Base-by-base conservation (phyloP, 1,139 yeast species). In the Yamadazyma jaroonii region DNA sequence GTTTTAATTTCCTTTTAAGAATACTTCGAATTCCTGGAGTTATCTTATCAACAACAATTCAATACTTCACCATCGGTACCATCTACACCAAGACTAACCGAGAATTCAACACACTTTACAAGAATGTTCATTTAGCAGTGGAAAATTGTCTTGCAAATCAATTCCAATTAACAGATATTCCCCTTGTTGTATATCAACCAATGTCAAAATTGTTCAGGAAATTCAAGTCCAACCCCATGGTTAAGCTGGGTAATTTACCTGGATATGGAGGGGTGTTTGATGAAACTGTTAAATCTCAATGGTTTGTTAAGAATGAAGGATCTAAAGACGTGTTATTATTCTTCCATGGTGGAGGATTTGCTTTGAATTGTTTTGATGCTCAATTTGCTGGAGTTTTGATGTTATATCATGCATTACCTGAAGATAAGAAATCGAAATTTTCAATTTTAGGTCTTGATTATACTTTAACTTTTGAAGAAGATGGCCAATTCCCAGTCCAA, bases 261-360 rank as follows among this genome's bases (percentile, higher is more conserved):
- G 32, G 43, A n/a, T 65, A 52, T 41, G 72, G 70, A 2, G 50
- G 50, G 21, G 43, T 43, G 13, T 57, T 49, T 37, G 56, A 57
- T 34, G 49, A 48, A 4, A 29, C 22, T 2, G 20, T 26, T n/a
- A 47, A 56, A 32, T 52, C 62, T 23, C 51, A 54, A 36, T 66
- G 72, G 72, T 38, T 64, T 22, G 62, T 51, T 6, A 55, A 57
- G 39, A 60, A 53, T 29, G 44, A 41, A 6, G 23, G 12, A 2
- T 34, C 44, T 3, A 43, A 45, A 22, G 40, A 49, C 24, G 56
- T 50, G 3, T 30, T 46, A 32, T 38, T 49, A 14, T 54, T 41
- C 36, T 47, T 54, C 26, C 77, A 71, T 44, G 76, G 77, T 23
- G 77, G 77, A 21, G 77, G 74, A 1, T 70, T 50, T 46, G 57